Base-by-base conservation (phyloP, 441 rosid species). In the Populus hybrid region DNA sequence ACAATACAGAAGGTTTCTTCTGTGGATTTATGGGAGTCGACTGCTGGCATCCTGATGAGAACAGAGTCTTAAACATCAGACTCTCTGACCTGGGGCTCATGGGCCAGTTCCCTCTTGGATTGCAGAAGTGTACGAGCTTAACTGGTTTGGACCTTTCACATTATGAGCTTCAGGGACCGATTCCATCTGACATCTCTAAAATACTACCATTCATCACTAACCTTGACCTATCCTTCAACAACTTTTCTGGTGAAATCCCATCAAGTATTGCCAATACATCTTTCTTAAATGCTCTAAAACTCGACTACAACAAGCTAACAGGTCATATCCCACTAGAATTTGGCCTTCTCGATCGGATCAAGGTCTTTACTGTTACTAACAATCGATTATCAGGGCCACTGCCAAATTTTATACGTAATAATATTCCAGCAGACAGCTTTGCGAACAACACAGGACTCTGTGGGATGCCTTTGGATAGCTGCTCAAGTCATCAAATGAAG, bases 101-200 rank as follows among this genome's bases (percentile, higher is more conserved):
- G 61, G 89, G 89, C 12, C 72, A 81, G 74, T 85, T 90, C 72
- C 93, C 90, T 6, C 76, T 0, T 0, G 89, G 85, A 2, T 6
- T 88, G 4, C 16, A 53, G 7, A 71, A 80, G 24, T 85, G 91
- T 73, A 65, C 71, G 10, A 77, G 74, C 65, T 24, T 87, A 40
- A 40, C 74, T 32, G 71, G 76, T 16, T 71, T 86, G 12, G 68
- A 81, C 28, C 85, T 88, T 67, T 78, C 89, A 5, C 28, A 42
- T 32, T 85, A 86, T 73, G 64, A 73, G 8, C 81, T 88, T 67
- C 70, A 69, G 16, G 89, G 88, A 42, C 70, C 82, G 3, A 79
- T 89, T 66, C 86, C 91, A 18, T 32, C 77, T n/a, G 61, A 80
- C 23, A 24, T 86, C 18, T 53, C 68, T 14, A 21, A 53, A 1